phyloP scores from a whole-genome alignment of 2,329 filamentous ascomycete species.

The Blastomyces gilchristii region DNA sequence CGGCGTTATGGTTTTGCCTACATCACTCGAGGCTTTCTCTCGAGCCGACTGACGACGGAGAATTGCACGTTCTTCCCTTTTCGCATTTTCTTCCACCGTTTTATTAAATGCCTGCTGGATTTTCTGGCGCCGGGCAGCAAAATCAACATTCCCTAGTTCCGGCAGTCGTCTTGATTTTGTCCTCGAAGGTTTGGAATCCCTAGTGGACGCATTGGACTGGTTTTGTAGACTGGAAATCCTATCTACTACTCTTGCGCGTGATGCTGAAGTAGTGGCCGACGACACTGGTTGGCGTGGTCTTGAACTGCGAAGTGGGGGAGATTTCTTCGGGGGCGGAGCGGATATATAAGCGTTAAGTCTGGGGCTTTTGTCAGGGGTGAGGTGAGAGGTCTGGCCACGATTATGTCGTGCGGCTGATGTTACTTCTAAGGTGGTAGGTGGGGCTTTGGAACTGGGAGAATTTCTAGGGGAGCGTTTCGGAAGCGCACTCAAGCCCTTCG shows the following conservation, averaged over 20 bases:
- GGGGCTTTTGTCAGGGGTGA: conserved; percentile 41
- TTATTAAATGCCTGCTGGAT: conserved; percentile 80
- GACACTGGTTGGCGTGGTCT: conserved; percentile 71
- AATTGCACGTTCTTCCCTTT: conserved; percentile 45
- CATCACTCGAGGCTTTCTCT: conserved; percentile 40
- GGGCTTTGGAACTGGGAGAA: conserved; percentile 20
- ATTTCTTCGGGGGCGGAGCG: conserved; percentile 58
- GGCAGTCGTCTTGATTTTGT: conserved; percentile 36
- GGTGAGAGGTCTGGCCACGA: conserved; percentile 23
- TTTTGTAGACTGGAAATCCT: conserved; percentile 39
- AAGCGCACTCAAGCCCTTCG: conserved; percentile 33
- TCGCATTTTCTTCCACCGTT: conserved; percentile 59
- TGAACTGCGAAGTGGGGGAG: conserved; percentile 67
- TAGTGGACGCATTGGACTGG: conserved; percentile 25
- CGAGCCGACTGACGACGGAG: conserved; percentile 37
- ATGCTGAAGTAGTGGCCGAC: conserved; percentile 59
- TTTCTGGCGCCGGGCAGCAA: conserved; percentile 67
- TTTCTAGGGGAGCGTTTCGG: conserved; percentile 31
- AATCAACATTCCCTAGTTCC: conserved; percentile 69
- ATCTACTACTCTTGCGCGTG: conserved; percentile 55
- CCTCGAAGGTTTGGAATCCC: conserved; percentile 28
- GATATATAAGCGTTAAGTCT: conserved; percentile 66
- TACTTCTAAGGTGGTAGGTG: conserved; percentile 14
- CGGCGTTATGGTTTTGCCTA: background rate
- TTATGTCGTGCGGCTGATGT: conserved; percentile 29